These are phyloP conservation scores for Ceratobasidium sp. DNA, from an alignment of 1,284 basidiomycete genomes.

Conservation along the genomic window DNA sequence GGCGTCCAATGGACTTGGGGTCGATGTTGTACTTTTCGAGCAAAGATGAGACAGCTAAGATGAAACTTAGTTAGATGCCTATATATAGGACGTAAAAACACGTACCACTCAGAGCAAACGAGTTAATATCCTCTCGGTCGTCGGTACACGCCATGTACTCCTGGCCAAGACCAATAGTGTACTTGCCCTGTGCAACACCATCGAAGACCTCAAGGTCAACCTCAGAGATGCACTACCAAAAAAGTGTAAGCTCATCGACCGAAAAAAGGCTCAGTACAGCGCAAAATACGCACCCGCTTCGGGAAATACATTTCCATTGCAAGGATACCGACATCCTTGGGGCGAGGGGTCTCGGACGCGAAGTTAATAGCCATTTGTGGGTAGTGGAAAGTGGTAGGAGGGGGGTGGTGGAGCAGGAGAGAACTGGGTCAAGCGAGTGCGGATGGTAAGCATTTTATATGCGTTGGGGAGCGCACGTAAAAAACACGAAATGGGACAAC, in stretches of 20 bases:
- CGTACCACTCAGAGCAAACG: slow-evolving; percentile 92
- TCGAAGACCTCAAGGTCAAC: slow-evolving; percentile 95
- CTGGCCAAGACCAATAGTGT: slow-evolving; percentile 99
- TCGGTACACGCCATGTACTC: slow-evolving; percentile 98
- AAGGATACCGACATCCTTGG: slow-evolving; percentile 92
- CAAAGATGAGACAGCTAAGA: slow-evolving; percentile 89
- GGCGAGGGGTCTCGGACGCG: slow-evolving; percentile 60
- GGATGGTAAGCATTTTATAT: slow-evolving; percentile 21
- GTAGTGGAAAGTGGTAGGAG: background rate
- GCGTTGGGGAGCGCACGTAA: slow-evolving; percentile 29
- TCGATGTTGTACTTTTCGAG: slow-evolving; percentile 96
- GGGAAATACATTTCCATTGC: slow-evolving; percentile 96
- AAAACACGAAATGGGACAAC: slow-evolving; percentile 41
- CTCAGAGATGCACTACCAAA: slow-evolving; percentile 89
- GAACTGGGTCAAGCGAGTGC: background rate
- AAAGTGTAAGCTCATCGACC: slow-evolving; percentile 40
- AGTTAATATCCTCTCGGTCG: slow-evolving; percentile 99
- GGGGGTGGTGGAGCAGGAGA: background rate
- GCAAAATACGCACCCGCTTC: slow-evolving; percentile 72
- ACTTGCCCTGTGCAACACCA: slow-evolving; percentile 95
- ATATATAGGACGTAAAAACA: slow-evolving; percentile 41
- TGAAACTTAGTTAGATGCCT: background rate
- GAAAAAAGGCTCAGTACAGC: slow-evolving; percentile 40
- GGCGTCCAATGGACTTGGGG: slow-evolving; percentile 94
- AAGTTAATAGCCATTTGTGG: slow-evolving; percentile 33